Evolutionary conservation across 2,329 filamentous ascomycete genomes (phyloP).

Genomic region (Colletotrichum falcatum): DNA sequence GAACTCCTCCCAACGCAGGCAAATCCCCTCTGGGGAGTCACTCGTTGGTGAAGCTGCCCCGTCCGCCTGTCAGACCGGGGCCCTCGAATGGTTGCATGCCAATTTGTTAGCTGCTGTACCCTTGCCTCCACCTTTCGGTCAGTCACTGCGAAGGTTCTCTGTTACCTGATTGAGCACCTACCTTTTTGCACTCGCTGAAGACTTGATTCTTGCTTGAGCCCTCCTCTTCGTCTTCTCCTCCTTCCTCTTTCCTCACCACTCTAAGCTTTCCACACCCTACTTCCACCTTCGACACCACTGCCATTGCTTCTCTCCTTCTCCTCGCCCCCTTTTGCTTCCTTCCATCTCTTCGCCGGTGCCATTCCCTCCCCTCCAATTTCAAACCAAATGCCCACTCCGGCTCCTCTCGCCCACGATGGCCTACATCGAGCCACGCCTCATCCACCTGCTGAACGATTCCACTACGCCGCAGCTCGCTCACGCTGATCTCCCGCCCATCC

Average conservation of each 20-base stretch:
- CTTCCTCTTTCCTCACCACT: constrained; percentile 34
- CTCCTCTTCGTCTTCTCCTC: constrained; percentile 9
- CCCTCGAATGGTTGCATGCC: constrained; percentile 22
- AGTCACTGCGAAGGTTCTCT: constrained; percentile 12
- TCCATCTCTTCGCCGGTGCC: constrained; percentile 28
- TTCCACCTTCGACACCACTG: constrained; percentile 31
- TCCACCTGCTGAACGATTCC: constrained; percentile 72
- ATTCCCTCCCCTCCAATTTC: constrained; percentile 33
- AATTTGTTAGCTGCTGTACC: constrained; percentile 4
- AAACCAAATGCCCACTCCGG: constrained; percentile 53
- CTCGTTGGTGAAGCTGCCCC: constrained; percentile 11
- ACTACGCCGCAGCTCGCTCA: constrained; percentile 61
- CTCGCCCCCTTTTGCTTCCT: neutral
- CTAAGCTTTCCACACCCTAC: constrained; percentile 37
- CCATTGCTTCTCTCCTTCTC: constrained; percentile 40
- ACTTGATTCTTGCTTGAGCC: constrained; percentile 43
- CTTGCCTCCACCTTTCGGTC: constrained; percentile 18
- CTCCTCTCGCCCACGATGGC: constrained; percentile 62
- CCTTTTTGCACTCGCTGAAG: constrained; percentile 11
- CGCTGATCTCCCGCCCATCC: constrained; percentile 66
- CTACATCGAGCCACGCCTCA: constrained; percentile 75
- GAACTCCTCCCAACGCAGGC: constrained; percentile 12
- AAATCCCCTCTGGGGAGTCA: constrained; percentile 5
- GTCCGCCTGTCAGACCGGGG: constrained; percentile 8
- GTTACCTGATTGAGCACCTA: constrained; percentile 5